Evolutionary conservation across 2,329 filamentous ascomycete genomes (phyloP).

Genomic region (Colletotrichum spaethianum): DNA sequence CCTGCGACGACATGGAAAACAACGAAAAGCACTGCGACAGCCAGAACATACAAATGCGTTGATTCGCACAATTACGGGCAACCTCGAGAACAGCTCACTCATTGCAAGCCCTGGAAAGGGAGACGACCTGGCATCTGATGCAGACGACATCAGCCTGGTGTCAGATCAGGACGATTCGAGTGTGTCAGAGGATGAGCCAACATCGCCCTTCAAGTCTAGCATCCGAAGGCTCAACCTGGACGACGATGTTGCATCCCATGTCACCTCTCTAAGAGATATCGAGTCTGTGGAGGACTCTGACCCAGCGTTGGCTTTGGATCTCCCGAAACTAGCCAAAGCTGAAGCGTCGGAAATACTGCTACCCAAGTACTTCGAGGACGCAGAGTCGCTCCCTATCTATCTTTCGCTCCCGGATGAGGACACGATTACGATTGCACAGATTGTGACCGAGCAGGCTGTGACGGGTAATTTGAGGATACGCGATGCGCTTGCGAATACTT

Average conservation of each 20-base stretch:
- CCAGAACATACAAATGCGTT: constrained; percentile 48
- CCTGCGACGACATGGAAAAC: constrained; percentile 62
- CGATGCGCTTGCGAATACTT: constrained; percentile 32
- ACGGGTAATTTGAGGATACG: constrained; percentile 56
- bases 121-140: constrained; percentile 59
- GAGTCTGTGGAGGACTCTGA: constrained; percentile 63
- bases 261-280: constrained; percentile 65
- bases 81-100: constrained; percentile 52
- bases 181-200: constrained; percentile 63
- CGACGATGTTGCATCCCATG: constrained; percentile 68
- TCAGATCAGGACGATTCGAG: constrained; percentile 72
- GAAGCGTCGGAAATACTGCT: constrained; percentile 66
- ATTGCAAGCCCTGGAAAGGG: constrained; percentile 56
- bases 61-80: constrained; percentile 54
- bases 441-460: constrained; percentile 79
- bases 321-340: constrained; percentile 63
- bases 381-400: constrained; percentile 66
- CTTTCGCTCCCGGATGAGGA: constrained; percentile 69
- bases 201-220: constrained; percentile 65
- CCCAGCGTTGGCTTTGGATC: constrained; percentile 62
- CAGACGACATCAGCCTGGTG: constrained; percentile 64
- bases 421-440: constrained; percentile 76
- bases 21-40: constrained; percentile 52
- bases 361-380: constrained; percentile 70
- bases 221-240: constrained; percentile 59